Conservation (phyloP, 2,329 filamentous ascomycete species). For the Scopulariopsis brevicaulis region DNA sequence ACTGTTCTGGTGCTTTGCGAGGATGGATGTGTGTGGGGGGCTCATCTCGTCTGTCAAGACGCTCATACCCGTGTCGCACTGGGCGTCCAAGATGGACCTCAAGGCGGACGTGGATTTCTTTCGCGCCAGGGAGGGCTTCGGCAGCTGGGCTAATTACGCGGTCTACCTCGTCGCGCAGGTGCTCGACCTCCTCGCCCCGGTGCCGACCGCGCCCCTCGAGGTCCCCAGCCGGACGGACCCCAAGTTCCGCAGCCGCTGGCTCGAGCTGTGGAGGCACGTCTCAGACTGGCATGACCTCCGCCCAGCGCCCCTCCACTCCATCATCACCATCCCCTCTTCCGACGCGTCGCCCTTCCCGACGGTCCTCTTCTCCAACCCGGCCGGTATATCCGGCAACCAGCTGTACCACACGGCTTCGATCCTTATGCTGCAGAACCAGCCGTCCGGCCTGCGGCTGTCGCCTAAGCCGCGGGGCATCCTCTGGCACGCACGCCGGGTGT, state of each 20-base stretch:
- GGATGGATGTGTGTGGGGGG: slow-evolving; percentile 42
- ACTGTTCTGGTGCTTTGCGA: slow-evolving; percentile 42
- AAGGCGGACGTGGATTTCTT: slow-evolving; percentile 22
- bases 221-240: slow-evolving; percentile 10
- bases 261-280: slow-evolving; percentile 23
- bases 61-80: slow-evolving; percentile 32
- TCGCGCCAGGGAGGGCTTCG: slow-evolving; percentile 20
- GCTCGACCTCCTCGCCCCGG: slow-evolving; percentile 22
- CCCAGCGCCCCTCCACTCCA: slow-evolving; percentile 21
- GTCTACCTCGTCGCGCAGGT: slow-evolving; percentile 35
- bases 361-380: slow-evolving; percentile 36
- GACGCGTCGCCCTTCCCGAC: slow-evolving; percentile 37
- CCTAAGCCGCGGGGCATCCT: slow-evolving; percentile 24
- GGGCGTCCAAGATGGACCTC: slow-evolving; percentile 22
- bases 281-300: slow-evolving; percentile 26
- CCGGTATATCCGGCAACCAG: slow-evolving; percentile 42
- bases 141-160: slow-evolving; percentile 37
- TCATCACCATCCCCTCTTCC: slow-evolving; percentile 20
- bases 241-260: slow-evolving; percentile 19
- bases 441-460: slow-evolving; percentile 24
- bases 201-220: slow-evolving; percentile 8
- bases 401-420: slow-evolving; percentile 41
- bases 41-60: slow-evolving; percentile 38
- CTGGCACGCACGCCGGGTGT: slow-evolving; percentile 41
- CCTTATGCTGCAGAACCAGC: slow-evolving; percentile 35